phyloP scores from a whole-genome alignment of 2,329 filamentous ascomycete genomes.

The Plectosphaerella sp. region DNA sequence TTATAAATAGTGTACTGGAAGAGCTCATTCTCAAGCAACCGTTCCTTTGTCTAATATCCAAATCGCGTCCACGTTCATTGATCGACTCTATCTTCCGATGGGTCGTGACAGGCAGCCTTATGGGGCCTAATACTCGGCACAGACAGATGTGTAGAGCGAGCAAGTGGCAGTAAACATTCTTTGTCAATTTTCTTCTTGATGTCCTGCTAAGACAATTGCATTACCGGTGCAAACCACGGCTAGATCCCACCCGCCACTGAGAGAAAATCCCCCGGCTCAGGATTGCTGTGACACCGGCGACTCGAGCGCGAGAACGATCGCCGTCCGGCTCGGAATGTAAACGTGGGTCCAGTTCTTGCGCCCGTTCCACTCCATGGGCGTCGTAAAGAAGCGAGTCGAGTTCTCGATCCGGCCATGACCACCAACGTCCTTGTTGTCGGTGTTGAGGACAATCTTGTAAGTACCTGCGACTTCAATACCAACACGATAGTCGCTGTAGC shows the following conservation, averaged over 20 bases:
- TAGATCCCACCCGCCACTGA: neutral
- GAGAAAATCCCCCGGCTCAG: slow-evolving; percentile 6
- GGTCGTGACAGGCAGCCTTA: too few species aligned
- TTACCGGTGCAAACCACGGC: too few species aligned
- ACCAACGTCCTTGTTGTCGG: slow-evolving; percentile 72
- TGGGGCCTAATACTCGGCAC: too few species aligned
- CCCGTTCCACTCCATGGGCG: slow-evolving; percentile 83
- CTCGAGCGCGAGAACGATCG: slow-evolving; percentile 50
- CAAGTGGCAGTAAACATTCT: neutral
- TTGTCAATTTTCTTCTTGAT: neutral
- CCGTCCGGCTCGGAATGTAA: slow-evolving; percentile 81
- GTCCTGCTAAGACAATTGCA: neutral
- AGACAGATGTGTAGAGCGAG: too few species aligned
- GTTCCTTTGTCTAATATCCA: slow-evolving; percentile 14
- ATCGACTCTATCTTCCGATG: too few species aligned
- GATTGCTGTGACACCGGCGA: slow-evolving; percentile 18
- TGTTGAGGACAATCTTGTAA: slow-evolving; percentile 81
- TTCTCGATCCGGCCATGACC: slow-evolving; percentile 75
- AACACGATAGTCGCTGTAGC: slow-evolving; percentile 88
- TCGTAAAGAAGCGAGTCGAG: slow-evolving; percentile 87
- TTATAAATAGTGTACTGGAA: slow-evolving; percentile 42
- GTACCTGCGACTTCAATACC: slow-evolving; percentile 81
- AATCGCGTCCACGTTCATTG: neutral
- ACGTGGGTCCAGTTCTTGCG: slow-evolving; percentile 88
- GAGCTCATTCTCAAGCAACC: slow-evolving; percentile 28